phyloP scores from a whole-genome alignment of 495 filamentous ascomycete species.

The Neurospora pannonica region DNA sequence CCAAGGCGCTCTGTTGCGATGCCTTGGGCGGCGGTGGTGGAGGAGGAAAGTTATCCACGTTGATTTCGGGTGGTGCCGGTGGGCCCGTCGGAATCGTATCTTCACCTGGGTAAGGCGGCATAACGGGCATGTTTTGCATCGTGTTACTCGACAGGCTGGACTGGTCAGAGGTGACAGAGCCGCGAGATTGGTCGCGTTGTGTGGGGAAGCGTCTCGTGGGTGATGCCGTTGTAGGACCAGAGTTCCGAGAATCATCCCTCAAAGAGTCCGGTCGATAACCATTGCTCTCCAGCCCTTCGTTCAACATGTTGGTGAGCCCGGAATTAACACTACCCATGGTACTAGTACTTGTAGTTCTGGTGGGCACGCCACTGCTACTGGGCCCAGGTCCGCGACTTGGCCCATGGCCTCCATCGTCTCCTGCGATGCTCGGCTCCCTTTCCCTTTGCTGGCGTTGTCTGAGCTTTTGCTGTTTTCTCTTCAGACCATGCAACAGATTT shows the following conservation, averaged over 20 bases:
- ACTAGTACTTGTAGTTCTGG: slow-evolving; percentile 57
- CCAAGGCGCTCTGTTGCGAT: slow-evolving; percentile 82
- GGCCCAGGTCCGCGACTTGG: background rate
- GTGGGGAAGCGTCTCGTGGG: slow-evolving; percentile 30
- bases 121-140: slow-evolving; percentile 58
- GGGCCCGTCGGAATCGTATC: slow-evolving; percentile 38
- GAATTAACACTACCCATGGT: slow-evolving; percentile 51
- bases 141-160: slow-evolving; percentile 58
- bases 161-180: slow-evolving; percentile 35
- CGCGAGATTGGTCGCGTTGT: slow-evolving; percentile 36
- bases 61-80: slow-evolving; percentile 26
- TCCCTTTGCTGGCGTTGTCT: slow-evolving; percentile 72
- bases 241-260: slow-evolving; percentile 14
- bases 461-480: slow-evolving; percentile 88
- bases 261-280: slow-evolving; percentile 28
- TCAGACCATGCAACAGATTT: slow-evolving; percentile 87
- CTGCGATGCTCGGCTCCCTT: slow-evolving; percentile 38
- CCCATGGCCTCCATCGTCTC: slow-evolving; percentile 13
- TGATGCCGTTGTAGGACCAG: slow-evolving; percentile 22
- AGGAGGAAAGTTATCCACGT: slow-evolving; percentile 50
- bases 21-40: slow-evolving; percentile 68
- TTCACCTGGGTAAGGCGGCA: slow-evolving; percentile 53
- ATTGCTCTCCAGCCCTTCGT: slow-evolving; percentile 43
- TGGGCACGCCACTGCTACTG: slow-evolving; percentile 12
- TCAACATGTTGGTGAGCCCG: slow-evolving; percentile 55